phyloP scores from a whole-genome alignment of 768 basidiomycete genomes.

The Russula olivacea region DNA sequence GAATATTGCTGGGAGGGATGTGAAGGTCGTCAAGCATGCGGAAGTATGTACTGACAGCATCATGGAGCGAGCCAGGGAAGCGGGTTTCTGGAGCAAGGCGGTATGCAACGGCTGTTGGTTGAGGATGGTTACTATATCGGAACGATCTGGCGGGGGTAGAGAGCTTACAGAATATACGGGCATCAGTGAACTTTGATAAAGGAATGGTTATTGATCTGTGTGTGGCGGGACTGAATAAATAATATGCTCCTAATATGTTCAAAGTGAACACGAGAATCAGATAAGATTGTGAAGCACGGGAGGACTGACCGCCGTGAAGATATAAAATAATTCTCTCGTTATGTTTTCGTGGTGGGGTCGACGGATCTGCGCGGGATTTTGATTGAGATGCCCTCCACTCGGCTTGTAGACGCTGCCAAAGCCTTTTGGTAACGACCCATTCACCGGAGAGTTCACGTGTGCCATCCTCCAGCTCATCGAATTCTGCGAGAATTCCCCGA shows the following conservation, averaged over 20 bases:
- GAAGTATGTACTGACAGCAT: conserved; percentile 83
- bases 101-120: conserved; percentile 75
- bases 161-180: conserved; percentile 75
- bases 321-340: conserved; percentile 86
- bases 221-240: conserved; percentile 83
- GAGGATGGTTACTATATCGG: background rate
- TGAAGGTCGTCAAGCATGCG: conserved; percentile 81
- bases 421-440: conserved; percentile 92
- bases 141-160: background rate
- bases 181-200: conserved; percentile 80
- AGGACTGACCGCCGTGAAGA: conserved; percentile 75
- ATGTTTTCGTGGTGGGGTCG: conserved; percentile 31
- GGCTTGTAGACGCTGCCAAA: conserved; percentile 81
- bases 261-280: conserved; percentile 8
- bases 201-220: conserved; percentile 89
- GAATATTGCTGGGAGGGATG: conserved; percentile 87
- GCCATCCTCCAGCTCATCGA: conserved; percentile 73
- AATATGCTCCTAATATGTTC: conserved; percentile 70
- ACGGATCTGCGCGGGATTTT: conserved; percentile 18
- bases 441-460: conserved; percentile 81
- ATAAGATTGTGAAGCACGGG: background rate
- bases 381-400: conserved; percentile 56
- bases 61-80: conserved; percentile 86
- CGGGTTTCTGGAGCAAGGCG: conserved; percentile 92
- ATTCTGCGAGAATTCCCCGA: conserved; percentile 70